phyloP scores from a whole-genome alignment of 306 rosid species.

The Pterocarpus santalinus region DNA sequence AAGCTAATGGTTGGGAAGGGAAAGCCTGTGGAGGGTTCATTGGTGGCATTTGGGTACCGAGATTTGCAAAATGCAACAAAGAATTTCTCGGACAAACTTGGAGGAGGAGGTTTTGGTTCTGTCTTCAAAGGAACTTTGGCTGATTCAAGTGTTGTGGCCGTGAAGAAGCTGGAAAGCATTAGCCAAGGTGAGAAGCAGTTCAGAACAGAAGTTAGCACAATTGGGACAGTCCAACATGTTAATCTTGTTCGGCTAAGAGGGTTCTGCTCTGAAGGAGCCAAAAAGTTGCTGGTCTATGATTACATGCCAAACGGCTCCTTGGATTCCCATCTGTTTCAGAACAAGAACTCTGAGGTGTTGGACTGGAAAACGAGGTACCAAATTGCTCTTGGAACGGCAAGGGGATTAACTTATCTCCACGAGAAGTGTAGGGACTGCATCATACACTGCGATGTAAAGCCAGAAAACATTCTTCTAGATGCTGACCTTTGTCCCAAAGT shows the following conservation, averaged over 20 bases:
- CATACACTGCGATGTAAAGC: constrained; percentile 75
- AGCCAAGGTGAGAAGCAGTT: constrained; percentile 93
- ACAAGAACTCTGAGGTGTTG: constrained; percentile 46
- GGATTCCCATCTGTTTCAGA: constrained; percentile 62
- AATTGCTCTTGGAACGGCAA: constrained; percentile 63
- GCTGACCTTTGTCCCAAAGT: constrained; percentile 52
- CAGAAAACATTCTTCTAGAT: constrained; percentile 70
- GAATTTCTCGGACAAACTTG: constrained; percentile 84
- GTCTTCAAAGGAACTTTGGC: constrained; percentile 79
- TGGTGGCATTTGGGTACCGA: constrained; percentile 60
- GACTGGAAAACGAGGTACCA: constrained; percentile 81
- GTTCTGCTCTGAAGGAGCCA: constrained; percentile 75
- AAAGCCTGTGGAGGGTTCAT: constrained; percentile 52
- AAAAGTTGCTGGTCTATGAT: constrained; percentile 77
- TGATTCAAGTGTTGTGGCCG: constrained; percentile 74
- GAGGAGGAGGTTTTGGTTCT: constrained; percentile 91
- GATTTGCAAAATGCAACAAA: constrained; percentile 63
- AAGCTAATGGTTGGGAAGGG: constrained; percentile 41
- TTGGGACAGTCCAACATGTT: constrained; percentile 86
- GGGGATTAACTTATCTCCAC: constrained; percentile 66
- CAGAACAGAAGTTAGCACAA: constrained; percentile 76
- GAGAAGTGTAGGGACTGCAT: constrained; percentile 68
- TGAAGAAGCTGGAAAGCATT: constrained; percentile 79
- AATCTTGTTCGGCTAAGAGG: constrained; percentile 85
- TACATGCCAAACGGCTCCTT: constrained; percentile 86